Conservation (phyloP, 2,329 filamentous ascomycete genomes). For the Monilinia fructigena region DNA sequence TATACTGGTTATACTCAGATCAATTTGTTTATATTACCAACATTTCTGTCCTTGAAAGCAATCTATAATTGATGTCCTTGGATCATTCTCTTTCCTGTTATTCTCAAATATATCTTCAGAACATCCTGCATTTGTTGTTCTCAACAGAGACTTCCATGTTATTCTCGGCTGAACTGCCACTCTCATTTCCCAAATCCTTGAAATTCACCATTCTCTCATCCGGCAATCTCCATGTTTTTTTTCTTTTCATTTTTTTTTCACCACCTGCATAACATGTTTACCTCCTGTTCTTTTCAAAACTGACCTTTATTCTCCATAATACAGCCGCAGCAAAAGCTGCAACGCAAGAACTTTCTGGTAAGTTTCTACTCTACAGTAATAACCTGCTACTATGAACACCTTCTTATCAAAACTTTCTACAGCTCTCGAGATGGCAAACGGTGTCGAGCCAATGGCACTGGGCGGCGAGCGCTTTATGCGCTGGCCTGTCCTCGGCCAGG, state of each 20-base stretch:
- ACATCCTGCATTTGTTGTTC: background rate
- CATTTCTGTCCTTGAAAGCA: too few species aligned
- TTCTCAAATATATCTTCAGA: background rate
- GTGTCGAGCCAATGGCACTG: background rate
- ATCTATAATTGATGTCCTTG: background rate
- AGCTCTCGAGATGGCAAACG: background rate
- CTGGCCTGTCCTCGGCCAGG: background rate
- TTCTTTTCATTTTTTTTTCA: background rate
- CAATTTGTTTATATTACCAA: background rate
- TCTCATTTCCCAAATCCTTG: background rate
- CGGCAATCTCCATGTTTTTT: background rate
- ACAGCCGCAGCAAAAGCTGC: background rate
- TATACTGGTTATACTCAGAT: background rate
- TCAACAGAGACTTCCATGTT: too few species aligned
- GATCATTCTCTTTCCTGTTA: background rate
- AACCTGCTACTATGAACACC: background rate
- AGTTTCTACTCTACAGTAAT: background rate
- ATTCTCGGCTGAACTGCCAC: background rate
- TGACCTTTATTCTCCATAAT: background rate
- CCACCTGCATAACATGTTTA: background rate
- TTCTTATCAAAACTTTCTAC: slow-evolving; percentile 2
- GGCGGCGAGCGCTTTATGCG: background rate
- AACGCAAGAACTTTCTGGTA: background rate
- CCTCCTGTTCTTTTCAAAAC: background rate
- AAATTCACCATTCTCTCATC: background rate